These are phyloP conservation scores for Picea sitchensis DNA, from an alignment of 75 land plant species.

Conservation along the genomic window DNA sequence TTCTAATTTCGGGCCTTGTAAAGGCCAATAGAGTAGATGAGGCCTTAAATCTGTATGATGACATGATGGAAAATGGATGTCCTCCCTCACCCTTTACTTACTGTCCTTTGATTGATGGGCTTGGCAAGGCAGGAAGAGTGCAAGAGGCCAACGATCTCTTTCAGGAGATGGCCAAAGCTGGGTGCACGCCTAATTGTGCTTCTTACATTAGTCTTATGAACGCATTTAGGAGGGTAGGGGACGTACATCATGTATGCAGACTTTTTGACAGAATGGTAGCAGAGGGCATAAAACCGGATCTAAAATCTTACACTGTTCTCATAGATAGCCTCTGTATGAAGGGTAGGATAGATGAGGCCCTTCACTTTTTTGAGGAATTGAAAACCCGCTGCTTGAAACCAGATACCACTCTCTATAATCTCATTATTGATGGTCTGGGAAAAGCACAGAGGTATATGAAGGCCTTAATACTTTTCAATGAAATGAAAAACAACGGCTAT, in stretches of 20 bases:
- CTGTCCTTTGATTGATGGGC: constrained; percentile 59
- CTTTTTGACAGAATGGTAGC: constrained; percentile 46
- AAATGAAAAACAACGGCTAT: constrained; percentile 43
- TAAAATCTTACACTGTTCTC: constrained; percentile 54
- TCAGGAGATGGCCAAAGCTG: constrained; percentile 69
- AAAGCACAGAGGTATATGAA: constrained; percentile 40
- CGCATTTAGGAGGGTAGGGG: constrained; percentile 46
- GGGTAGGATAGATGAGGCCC: constrained; percentile 45
- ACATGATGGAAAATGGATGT: constrained; percentile 43
- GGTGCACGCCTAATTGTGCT: constrained; percentile 70
- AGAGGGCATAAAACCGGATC: constrained; percentile 57
- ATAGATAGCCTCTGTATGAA: constrained; percentile 48
- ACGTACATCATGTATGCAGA: constrained; percentile 33
- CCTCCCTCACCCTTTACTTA: constrained; percentile 56
- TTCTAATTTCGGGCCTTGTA: constrained; percentile 60
- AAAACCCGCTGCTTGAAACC: constrained; percentile 33
- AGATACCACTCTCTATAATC: constrained; percentile 46
- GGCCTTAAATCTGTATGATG: constrained; percentile 51
- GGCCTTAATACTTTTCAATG: constrained; percentile 45
- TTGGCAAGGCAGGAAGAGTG: constrained; percentile 32
- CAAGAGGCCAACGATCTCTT: constrained; percentile 51
- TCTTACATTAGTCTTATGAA: constrained; percentile 59
- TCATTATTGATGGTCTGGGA: constrained; percentile 59
- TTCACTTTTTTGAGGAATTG: constrained; percentile 46
- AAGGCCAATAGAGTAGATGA: constrained; percentile 31